Base-by-base conservation (phyloP, 768 basidiomycete genomes). In the Russula ochroleuca region DNA sequence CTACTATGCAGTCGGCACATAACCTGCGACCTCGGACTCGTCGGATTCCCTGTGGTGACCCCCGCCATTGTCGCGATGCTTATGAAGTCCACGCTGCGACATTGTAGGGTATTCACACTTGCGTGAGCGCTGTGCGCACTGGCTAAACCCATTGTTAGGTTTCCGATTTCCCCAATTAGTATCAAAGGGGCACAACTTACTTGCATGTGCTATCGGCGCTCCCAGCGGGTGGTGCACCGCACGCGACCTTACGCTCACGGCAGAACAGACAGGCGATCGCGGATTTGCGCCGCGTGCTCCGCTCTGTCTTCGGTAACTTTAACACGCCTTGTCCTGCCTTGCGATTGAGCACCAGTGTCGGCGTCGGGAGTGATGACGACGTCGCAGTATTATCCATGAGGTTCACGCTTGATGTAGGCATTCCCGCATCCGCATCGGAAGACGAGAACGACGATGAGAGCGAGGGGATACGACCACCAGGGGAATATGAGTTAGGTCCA, bases 221-320 rank as follows among this genome's bases (percentile, higher is more conserved):
- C 43, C 66, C 68, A 6, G 49, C 56, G 1, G 61, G 60, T 10
- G 66, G 68, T 56, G 66, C 59, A 19, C 66, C 75, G 63, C 78
- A 79, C 1, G 76, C 76, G 50, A 79, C 78, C 72, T 79, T 79
- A 31, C 78, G 74, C 61, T 77, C 76, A 19, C 76, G 69, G 62
- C 78, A 79, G 61, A 79, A 79, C 15, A 75, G 69, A 61, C 78
- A 79, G 8, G 77, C 77, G 25, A 77, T 67, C 35, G 72, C 66
- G 31, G 66, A 70, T 23, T 65, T 69, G 59, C 67, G 67, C 57
- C 40, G 59, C 40, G 45, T 49, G n/a, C 54, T 61, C 40, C 59
- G 64, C 35, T 51, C 55, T 17, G 63, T 68, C 52, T 45, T 45
- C 38, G 65, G 65, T 19, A 59, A 43, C 35, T 67, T 67, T 19